These are phyloP conservation scores for Fagus crenata DNA, from an alignment of 306 rosid species.

Conservation along the genomic window DNA sequence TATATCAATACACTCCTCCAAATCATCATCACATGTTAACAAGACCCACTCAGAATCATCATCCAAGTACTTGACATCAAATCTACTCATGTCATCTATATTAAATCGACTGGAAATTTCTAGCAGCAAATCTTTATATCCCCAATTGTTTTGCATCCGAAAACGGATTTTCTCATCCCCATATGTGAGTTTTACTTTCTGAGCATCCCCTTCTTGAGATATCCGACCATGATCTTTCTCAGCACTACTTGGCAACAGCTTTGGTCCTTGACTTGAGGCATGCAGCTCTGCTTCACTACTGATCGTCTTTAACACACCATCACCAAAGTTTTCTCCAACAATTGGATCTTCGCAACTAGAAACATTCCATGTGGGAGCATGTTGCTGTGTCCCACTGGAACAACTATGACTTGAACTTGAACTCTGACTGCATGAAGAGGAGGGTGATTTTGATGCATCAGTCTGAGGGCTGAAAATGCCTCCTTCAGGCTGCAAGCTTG, in stretches of 20 bases:
- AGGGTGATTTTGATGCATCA: slow-evolving; percentile 58
- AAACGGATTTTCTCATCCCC: slow-evolving; percentile 83
- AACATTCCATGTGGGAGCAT: slow-evolving; percentile 25
- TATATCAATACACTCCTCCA: slow-evolving; percentile 89
- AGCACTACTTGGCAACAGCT: slow-evolving; percentile 39
- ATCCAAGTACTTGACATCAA: slow-evolving; percentile 78
- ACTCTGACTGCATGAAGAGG: slow-evolving; percentile 66
- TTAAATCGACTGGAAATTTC: slow-evolving; percentile 65
- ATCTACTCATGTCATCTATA: slow-evolving; percentile 58
- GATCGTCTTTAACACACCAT: slow-evolving; percentile 55
- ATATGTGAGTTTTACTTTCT: slow-evolving; percentile 63
- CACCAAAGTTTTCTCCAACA: slow-evolving; percentile 41
- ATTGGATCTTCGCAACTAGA: slow-evolving; percentile 39
- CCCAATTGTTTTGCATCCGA: slow-evolving; percentile 56
- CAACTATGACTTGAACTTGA: slow-evolving; percentile 79
- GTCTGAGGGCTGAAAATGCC: slow-evolving; percentile 48
- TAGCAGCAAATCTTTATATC: slow-evolving; percentile 49
- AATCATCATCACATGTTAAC: slow-evolving; percentile 84
- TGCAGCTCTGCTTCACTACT: slow-evolving; percentile 69
- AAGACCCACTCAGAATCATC: slow-evolving; percentile 93
- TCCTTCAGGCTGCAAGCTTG: slow-evolving; percentile 41
- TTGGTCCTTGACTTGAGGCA: slow-evolving; percentile 33
- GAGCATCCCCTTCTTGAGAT: slow-evolving; percentile 35
- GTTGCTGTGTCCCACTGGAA: slow-evolving; percentile 62
- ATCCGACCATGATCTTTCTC: slow-evolving; percentile 24